Evolutionary conservation across 306 rosid species (phyloP), one percentile per base, ranked within the genome.

Genomic region (Glycine tomentella): DNA sequence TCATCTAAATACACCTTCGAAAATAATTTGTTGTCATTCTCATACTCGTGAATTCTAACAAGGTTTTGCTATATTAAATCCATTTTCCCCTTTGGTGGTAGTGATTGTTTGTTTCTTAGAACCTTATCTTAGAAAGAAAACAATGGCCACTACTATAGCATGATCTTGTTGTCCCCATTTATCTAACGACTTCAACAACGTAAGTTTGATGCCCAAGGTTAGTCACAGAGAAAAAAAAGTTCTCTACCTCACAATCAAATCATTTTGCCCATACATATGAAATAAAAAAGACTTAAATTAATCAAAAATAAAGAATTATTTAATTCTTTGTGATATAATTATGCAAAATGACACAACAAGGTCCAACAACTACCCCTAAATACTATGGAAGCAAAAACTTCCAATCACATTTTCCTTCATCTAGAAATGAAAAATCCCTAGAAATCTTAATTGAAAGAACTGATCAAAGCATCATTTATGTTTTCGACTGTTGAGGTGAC

Each of bases 401-500:
- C 11, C 8, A 68, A 0, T 5, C 34, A 9, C 9, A 15, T 15
- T 5, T 0, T 67, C 53, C 16, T 67, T 42, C 34, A 67, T 6
- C 7, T 15, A 15, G 33, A 44, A 15, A 44, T 2, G 53, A 9
- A 67, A 68, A 17, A 44, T 4, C 15, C 46, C 40, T 69, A 9
- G 2, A 68, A 4, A 15, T 9, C 8, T 7, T n/a, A 17, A 46
- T 25, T 16, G 31, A 33, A 14, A 57, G 0, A 40, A 40, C 0
- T 40, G 1, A 20, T 31, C 74, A 90, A 76, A 69, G 93, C 87
- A 58, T 8, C 49, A 67, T 89, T 84, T 1, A 92, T 88, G 10
- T 74, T 88, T n/a, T 88, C 75, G 4, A 89, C 77, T 0, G 87
- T 84, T 16, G 86, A 56, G 57, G 74, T 77, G 4, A 89, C 56